Conservation (phyloP, 768 basidiomycete genomes). For the Xerocomus brunneocitrinus region DNA sequence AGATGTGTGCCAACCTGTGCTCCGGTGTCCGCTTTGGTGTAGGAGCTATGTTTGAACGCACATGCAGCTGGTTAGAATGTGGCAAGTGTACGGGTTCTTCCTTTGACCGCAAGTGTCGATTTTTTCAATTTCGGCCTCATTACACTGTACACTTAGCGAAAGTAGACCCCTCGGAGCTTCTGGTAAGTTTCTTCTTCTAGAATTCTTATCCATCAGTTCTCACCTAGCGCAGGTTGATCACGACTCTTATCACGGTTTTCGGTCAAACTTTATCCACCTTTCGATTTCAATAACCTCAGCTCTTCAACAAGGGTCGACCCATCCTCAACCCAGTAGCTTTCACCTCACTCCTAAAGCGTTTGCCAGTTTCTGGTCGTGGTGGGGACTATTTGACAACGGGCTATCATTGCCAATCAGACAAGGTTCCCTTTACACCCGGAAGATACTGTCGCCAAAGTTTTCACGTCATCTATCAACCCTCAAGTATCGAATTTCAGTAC, state of each 20-base stretch:
- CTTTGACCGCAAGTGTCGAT: conserved; percentile 74
- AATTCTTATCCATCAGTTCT: not conserved
- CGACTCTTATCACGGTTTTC: conserved; percentile 85
- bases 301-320: conserved; percentile 31
- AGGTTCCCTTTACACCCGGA: conserved; percentile 73
- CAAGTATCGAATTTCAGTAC: conserved; percentile 80
- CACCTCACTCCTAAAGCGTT: conserved; percentile 84
- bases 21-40: conserved; percentile 87
- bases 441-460: conserved; percentile 78
- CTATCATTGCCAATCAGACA: conserved; percentile 83
- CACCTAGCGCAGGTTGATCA: conserved; percentile 34
- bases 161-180: conserved; percentile 34
- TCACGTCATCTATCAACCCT: conserved; percentile 84
- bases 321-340: conserved; percentile 55
- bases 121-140: conserved; percentile 79
- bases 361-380: conserved; percentile 92
- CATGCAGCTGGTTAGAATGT: conserved; percentile 68
- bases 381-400: conserved; percentile 73
- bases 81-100: conserved; percentile 51
- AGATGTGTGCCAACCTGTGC: conserved; percentile 77
- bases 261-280: conserved; percentile 91
- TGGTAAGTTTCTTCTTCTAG: conserved; percentile 37
- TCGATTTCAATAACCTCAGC: conserved; percentile 81
- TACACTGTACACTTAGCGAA: conserved; percentile 66
- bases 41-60: conserved; percentile 75